Evolutionary conservation across 2,329 filamentous ascomycete genomes (phyloP).

Genomic region (Alternaria postmessia): DNA sequence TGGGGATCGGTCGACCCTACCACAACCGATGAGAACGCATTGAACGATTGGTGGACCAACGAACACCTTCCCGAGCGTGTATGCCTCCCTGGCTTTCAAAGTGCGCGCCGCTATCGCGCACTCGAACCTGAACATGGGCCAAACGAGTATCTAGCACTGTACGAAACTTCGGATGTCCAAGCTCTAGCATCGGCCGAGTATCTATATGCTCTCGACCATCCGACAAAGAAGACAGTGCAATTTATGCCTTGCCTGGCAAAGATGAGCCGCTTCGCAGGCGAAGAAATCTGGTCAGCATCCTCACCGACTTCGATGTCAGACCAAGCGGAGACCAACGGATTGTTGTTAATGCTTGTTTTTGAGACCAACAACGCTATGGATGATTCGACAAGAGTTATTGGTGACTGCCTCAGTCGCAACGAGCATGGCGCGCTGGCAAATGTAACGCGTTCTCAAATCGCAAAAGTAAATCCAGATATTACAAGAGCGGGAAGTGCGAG

Average conservation of each 20-base stretch:
- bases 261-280: constrained; percentile 24
- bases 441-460: background rate
- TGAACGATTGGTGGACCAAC: constrained; percentile 32
- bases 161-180: constrained; percentile 13
- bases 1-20: constrained; percentile 20
- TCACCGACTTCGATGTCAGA: background rate
- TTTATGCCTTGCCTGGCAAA: constrained; percentile 25
- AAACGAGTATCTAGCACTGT: constrained; percentile 19
- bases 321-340: background rate
- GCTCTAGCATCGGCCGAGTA: constrained; percentile 18
- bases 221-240: constrained; percentile 16
- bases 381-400: background rate
- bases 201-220: constrained; percentile 17
- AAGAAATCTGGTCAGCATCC: background rate
- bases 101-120: constrained; percentile 21
- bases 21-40: constrained; percentile 8
- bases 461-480: constrained; percentile 7
- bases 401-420: background rate
- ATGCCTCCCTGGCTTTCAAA: constrained; percentile 21
- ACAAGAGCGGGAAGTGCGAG: constrained; percentile 17
- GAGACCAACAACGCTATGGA: background rate
- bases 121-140: background rate
- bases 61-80: constrained; percentile 29
- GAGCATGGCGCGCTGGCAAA: background rate
- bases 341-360: constrained; percentile 7